Base-by-base conservation (phyloP, 2,329 filamentous ascomycete species). In the Trichocomaceae sp. region DNA sequence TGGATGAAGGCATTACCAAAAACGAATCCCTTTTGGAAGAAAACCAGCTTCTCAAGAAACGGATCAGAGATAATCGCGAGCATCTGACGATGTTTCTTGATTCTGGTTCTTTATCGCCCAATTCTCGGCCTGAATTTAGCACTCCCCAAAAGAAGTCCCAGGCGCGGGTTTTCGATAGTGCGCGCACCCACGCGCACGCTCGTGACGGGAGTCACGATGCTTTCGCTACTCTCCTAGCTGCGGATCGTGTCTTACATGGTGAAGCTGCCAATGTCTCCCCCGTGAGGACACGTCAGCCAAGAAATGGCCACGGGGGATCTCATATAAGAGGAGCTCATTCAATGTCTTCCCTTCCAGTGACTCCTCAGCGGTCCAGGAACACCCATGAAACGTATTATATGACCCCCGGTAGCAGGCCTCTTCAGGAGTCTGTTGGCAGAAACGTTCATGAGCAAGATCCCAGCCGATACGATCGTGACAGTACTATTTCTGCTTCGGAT, bases 21-120 rank as follows among this genome's bases (percentile, higher is more conserved):
- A 82, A 87, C 17, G 78, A 82, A 6, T 77, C 77, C 51, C 74
- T 95, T n/a, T 70, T 77, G 2, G 89, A 95, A 63, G 87, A 93
- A 65, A 87, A 90, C 54, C 79, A 84, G 39, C 80, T 88, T 68
- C 78, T 96, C 50, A 82, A 91, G 56, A 88, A 85, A 58, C 85
- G 92, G 19, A 95, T 97, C 60, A 83, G 87, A 42, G 89, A 95
- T 68, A 96, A 96, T 66, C 80, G 92, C 59, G 88, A 95, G 66
- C 90, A 95, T 65, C 84, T 95, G 63, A 87, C 88, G 56, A 80
- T 81, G 65, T 81, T 95, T 48, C 85, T 87, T 64, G 86, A 88
- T 62, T 87, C 88, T 1, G 86, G 87, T 33, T 84, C 87, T 57
- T 75, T 81, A 56, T 78, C 83, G 56, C 72, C 85, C 57, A 84